These are phyloP conservation scores for Zygosaccharomyces rouxii DNA, from an alignment of 805 yeast species.

Conservation along the genomic window DNA sequence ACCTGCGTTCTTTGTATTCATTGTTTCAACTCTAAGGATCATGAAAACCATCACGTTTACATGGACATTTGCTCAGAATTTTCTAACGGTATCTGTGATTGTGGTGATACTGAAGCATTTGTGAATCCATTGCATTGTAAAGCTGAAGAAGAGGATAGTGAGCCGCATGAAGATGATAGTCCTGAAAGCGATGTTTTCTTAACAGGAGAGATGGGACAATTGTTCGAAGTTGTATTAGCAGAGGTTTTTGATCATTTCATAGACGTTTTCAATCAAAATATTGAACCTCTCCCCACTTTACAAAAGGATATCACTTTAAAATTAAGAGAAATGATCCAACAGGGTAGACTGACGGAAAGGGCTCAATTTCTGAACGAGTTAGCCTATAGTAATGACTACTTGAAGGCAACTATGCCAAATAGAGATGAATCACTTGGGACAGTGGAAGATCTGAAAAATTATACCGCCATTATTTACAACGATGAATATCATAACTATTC, in stretches of 20 bases:
- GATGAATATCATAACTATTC: conserved; percentile 66
- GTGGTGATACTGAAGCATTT: conserved; percentile 71
- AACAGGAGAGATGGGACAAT: conserved; percentile 9
- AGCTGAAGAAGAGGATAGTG: conserved; percentile 33
- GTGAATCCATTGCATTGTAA: conserved; percentile 48
- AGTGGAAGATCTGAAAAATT: conserved; percentile 30
- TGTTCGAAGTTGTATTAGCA: conserved; percentile 30
- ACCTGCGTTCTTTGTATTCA: conserved; percentile 72
- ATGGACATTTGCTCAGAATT: conserved; percentile 45
- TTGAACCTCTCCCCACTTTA: conserved; percentile 32
- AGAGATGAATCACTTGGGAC: conserved; percentile 3
- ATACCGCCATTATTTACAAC: conserved; percentile 64
- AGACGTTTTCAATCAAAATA: conserved; percentile 38
- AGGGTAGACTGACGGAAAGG: conserved; percentile 18
- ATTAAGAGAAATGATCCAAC: conserved; percentile 29
- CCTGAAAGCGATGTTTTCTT: conserved; percentile 11
- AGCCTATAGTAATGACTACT: conserved; percentile 19
- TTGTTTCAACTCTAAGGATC: conserved; percentile 70
- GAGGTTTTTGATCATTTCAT: conserved; percentile 40
- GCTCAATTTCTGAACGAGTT: conserved; percentile 20
- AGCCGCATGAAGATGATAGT: conserved; percentile 14
- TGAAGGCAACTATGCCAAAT: conserved; percentile 3
- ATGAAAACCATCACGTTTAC: conserved; percentile 58
- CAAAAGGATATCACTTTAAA: conserved; percentile 29
- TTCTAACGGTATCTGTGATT: conserved; percentile 62